These are phyloP conservation scores for Beta macrorhiza DNA, from an alignment of 179 eudicot genomes.

Conservation along the genomic window DNA sequence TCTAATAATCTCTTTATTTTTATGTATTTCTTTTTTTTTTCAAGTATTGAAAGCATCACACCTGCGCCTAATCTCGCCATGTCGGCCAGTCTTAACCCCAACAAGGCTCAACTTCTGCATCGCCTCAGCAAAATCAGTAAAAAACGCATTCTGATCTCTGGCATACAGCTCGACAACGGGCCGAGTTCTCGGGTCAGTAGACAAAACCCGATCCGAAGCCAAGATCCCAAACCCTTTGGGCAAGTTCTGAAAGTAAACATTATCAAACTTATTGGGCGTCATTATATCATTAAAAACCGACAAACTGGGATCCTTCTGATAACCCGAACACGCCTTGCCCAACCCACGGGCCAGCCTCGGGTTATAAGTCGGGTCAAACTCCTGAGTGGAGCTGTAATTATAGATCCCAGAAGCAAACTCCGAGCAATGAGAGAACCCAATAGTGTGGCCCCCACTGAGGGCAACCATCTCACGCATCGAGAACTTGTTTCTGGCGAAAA, in stretches of 20 bases:
- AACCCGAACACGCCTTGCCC: conserved; percentile 31
- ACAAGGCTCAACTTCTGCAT: conserved; percentile 44
- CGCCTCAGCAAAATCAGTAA: conserved; percentile 32
- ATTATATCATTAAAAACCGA: conserved; percentile 48
- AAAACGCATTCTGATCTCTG: conserved; percentile 30
- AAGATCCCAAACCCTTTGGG: conserved; percentile 43
- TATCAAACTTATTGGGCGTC: conserved; percentile 48
- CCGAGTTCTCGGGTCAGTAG: conserved; percentile 32
- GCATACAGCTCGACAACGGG: conserved; percentile 36
- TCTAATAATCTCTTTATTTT: background rate
- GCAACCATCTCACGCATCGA: conserved; percentile 41
- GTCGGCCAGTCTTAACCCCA: conserved; percentile 42
- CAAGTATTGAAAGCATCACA: conserved; percentile 46
- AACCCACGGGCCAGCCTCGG: conserved; percentile 35
- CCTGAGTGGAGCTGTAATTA: conserved; percentile 10
- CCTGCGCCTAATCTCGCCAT: conserved; percentile 44
- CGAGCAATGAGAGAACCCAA: conserved; percentile 58
- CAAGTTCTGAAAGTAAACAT: conserved; percentile 40
- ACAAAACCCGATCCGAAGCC: conserved; percentile 38
- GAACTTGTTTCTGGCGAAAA: conserved; percentile 29
- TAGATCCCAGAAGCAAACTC: conserved; percentile 41
- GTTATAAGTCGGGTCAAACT: conserved; percentile 34
- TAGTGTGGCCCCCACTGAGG: conserved; percentile 49
- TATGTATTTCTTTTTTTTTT: background rate
- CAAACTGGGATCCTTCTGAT: conserved; percentile 25